phyloP scores from a whole-genome alignment of 495 filamentous ascomycete species.

The Opeltia flavorubescens region DNA sequence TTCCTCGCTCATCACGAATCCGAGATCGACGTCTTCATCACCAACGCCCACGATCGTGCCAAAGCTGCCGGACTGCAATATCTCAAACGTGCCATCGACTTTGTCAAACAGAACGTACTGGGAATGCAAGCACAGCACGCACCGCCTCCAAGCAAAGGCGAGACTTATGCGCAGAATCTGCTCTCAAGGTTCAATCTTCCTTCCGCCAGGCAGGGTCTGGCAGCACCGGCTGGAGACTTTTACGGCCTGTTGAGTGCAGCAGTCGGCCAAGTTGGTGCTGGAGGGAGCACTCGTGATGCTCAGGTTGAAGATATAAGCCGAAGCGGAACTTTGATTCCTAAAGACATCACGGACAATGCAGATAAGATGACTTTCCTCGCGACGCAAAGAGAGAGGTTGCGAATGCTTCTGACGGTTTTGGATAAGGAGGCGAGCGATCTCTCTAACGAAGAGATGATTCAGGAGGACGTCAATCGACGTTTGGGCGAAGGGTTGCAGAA shows the following conservation, averaged over 20 bases:
- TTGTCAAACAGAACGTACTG: constrained; percentile 56
- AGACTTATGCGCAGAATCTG: constrained; percentile 61
- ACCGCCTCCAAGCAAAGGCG: constrained; percentile 26
- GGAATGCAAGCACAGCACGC: constrained; percentile 38
- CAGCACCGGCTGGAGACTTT: constrained; percentile 44
- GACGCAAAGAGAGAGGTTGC: constrained; percentile 58
- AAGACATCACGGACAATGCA: constrained; percentile 40
- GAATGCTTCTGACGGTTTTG: constrained; percentile 55
- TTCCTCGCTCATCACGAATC: constrained; percentile 77
- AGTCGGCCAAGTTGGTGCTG: constrained; percentile 31
- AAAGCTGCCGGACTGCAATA: constrained; percentile 68
- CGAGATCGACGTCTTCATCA: constrained; percentile 84
- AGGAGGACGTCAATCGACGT: constrained; percentile 28
- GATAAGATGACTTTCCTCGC: constrained; percentile 58
- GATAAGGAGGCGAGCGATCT: constrained; percentile 53
- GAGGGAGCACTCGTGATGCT: constrained; percentile 31
- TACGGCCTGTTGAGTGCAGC: constrained; percentile 66
- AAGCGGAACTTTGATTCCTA: constrained; percentile 53
- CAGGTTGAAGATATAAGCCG: constrained; percentile 38
- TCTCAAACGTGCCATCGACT: constrained; percentile 63
- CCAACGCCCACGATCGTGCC: constrained; percentile 62
- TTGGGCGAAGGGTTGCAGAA: constrained; percentile 24
- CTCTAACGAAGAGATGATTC: constrained; percentile 21
- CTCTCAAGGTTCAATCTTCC: constrained; percentile 80
- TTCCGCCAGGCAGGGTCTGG: constrained; percentile 23